Percentiles rank a stretch among this genome's conserved stretches.
Evolutionary conservation across 208 protist genomes (phyloP).

Genomic region (Herpetomonas tarakana): DNA sequence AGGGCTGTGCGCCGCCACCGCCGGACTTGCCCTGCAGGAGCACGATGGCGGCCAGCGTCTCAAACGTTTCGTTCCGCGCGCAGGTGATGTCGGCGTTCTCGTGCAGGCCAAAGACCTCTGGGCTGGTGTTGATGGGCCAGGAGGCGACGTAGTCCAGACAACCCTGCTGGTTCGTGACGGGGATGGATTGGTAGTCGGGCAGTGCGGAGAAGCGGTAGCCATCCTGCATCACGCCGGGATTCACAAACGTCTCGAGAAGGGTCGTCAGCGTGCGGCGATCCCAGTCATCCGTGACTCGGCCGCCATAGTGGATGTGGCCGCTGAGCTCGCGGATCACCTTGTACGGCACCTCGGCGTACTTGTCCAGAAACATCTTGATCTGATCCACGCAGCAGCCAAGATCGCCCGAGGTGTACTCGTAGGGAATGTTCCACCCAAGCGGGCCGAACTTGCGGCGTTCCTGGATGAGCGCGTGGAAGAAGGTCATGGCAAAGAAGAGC

Average conservation of each 20-base stretch:
- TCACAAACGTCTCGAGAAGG: constrained; percentile 93
- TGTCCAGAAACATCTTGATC: constrained; percentile 96
- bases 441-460: constrained; percentile 98
- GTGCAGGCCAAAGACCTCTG: constrained; percentile 97
- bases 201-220: constrained; percentile 88
- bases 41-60: constrained; percentile 85
- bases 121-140: constrained; percentile 94
- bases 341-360: constrained; percentile 97
- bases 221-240: constrained; percentile 87
- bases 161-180: constrained; percentile 61
- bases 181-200: constrained; percentile 81
- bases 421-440: constrained; percentile 99
- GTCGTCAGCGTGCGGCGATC: constrained; percentile 95
- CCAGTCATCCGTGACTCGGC: constrained; percentile 98
- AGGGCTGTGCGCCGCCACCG: constrained; percentile 15
- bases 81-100: constrained; percentile 98
- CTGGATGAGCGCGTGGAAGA: constrained; percentile 98
- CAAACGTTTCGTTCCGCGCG: constrained; percentile 90
- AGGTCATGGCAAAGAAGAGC: constrained; percentile 96
- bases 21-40: constrained; percentile 63
- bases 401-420: constrained; percentile 98
- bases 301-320: constrained; percentile 99
- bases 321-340: constrained; percentile 96
- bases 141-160: constrained; percentile 90
- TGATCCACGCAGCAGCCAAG: constrained; percentile 91